Evolutionary conservation across 768 basidiomycete species (phyloP).

Genomic region (Lactarius evosmus): DNA sequence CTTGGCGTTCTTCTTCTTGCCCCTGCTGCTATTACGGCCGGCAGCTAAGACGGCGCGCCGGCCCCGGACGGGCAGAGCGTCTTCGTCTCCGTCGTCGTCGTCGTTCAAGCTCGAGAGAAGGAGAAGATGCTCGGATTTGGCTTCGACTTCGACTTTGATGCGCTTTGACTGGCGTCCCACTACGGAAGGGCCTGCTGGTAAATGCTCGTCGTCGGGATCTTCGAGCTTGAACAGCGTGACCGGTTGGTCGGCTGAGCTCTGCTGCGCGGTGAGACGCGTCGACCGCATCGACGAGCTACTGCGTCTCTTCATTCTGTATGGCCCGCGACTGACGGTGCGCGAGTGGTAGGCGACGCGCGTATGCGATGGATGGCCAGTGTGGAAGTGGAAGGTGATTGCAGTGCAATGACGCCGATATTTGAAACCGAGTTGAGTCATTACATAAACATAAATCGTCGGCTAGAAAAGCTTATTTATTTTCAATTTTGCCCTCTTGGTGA

Average conservation of each 20-base stretch:
- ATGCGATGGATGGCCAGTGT: too few species aligned
- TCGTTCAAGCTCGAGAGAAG: conserved; percentile 3
- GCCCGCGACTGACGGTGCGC: neutral
- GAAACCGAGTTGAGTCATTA: neutral
- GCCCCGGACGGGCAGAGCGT: too few species aligned
- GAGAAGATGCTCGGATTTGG: conserved; percentile 17
- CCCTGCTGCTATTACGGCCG: neutral
- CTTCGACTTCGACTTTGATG: conserved; percentile 32
- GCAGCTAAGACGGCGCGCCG: too few species aligned
- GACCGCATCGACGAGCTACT: neutral
- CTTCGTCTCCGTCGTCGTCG: conserved; percentile 18
- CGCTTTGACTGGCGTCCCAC: conserved; percentile 33
- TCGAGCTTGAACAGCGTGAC: conserved; percentile 29
- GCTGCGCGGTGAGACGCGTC: conserved; percentile 13
- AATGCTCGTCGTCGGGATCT: conserved; percentile 11
- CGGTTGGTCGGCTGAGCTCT: conserved; percentile 20
- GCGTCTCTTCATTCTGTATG: conserved; percentile 19
- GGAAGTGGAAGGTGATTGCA: too few species aligned
- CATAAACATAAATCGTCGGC: neutral
- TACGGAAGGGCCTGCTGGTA: conserved; percentile 22
- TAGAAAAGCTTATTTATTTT: too few species aligned
- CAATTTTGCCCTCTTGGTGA: too few species aligned
- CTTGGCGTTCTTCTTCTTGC: neutral
- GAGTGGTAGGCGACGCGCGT: neutral
- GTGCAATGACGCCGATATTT: too few species aligned